These are phyloP conservation scores for Phaffomyces thermotolerans DNA, from an alignment of 805 yeast species.

Conservation along the genomic window DNA sequence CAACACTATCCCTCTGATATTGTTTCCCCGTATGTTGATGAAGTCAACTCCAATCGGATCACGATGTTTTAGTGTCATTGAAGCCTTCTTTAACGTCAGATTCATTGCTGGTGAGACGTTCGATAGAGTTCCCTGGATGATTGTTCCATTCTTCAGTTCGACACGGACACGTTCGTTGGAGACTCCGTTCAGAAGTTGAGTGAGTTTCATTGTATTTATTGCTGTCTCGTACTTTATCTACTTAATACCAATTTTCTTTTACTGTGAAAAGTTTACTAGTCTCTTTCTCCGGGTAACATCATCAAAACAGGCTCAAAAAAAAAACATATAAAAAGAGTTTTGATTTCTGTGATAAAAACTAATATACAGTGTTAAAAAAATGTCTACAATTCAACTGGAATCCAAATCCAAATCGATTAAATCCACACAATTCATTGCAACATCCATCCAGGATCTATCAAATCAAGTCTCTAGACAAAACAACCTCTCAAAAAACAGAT, in stretches of 20 bases:
- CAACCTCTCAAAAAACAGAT: constrained; percentile 40
- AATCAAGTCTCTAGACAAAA: constrained; percentile 38
- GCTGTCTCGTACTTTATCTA: too few species aligned
- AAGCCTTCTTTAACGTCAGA: constrained; percentile 71
- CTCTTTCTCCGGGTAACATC: background rate
- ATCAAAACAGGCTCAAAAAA: background rate
- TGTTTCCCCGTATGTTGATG: constrained; percentile 84
- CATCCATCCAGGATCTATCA: constrained; percentile 32
- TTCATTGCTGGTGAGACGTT: constrained; percentile 91
- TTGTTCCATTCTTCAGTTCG: constrained; percentile 86
- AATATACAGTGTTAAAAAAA: too few species aligned
- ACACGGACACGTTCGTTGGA: constrained; percentile 82
- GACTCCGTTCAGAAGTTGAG: constrained; percentile 74
- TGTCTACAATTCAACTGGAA: too few species aligned
- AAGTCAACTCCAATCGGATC: constrained; percentile 66
- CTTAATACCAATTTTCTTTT: too few species aligned
- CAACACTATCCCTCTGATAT: constrained; percentile 70
- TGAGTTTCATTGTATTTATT: constrained; percentile 55
- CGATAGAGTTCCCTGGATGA: constrained; percentile 75
- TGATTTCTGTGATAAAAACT: too few species aligned
- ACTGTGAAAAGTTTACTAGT: too few species aligned
- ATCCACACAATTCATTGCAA: background rate
- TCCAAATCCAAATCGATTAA: background rate
- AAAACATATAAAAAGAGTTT: too few species aligned
- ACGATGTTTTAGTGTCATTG: constrained; percentile 64